Base-by-base conservation (phyloP, 257 asterid species). In the Osmanthus fragrans region DNA sequence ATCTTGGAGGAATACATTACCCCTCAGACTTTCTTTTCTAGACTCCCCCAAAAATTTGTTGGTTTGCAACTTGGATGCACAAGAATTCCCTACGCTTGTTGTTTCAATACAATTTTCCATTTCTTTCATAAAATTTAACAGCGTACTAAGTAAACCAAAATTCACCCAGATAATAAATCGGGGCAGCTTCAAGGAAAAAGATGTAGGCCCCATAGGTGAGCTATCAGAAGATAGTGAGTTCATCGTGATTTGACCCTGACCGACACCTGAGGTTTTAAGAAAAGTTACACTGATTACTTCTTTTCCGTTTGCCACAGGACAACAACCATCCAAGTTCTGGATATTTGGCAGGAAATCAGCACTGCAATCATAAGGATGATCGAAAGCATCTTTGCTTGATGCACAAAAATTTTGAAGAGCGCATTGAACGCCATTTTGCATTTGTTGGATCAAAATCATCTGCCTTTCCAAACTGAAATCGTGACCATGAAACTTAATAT, bases 161-260 rank as follows among this genome's bases (percentile, higher is more conserved):
- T 92, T 84, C 73, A 88, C 87, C 97, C 97, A 93, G 79, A 87
- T 89, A 84, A 92, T 84, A 79, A 88, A 87, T 76, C 88, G 92
- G 49, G 98, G 96, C 74, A 93, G 81, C 86, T 85, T 88, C 71
- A 96, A 79, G 69, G 95, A 86, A 84, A 93, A 86, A 77, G 90
- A 92, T 66, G 86, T 81, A 72, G 90, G 91, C 56, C 94, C 92
- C 87, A 67, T 79, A 72, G 74, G 71, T 16, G 85, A 84, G 83
- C 85, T 81, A 68, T 83, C 92, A 77, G 93, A 87, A 77, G 91
- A 79, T 75, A 82, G 87, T 63, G 84, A 85, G 71, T 75, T 86
- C 70, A 89, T 65, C 74, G 81, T 82, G 84, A 87, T 89, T 86
- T 85, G 88, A 83, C 90, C 91, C 66, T 78, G 85, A 81, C 84